Evolutionary conservation across 179 eudicot species (phyloP).

Genomic region (Heliamphora pulchella): DNA sequence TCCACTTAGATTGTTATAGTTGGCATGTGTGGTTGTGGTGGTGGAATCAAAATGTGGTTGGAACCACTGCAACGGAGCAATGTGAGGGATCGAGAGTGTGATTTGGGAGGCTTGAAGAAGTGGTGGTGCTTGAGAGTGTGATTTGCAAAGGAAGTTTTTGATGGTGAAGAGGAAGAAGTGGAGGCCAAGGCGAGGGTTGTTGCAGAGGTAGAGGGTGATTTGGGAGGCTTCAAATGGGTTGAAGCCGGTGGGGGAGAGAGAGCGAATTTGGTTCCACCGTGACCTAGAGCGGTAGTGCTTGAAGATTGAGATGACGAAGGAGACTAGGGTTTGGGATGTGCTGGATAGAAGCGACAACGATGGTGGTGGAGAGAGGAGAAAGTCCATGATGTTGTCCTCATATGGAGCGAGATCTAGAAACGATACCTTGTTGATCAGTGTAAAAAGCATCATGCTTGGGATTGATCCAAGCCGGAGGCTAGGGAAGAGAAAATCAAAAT

Average conservation of each 20-base stretch:
- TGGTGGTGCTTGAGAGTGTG: no score
- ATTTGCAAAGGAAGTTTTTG: slow-evolving; percentile 28
- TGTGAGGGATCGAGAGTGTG: no score
- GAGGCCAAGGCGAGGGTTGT: slow-evolving; percentile 54
- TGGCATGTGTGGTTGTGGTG: no score
- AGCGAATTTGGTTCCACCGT: slow-evolving; percentile 56
- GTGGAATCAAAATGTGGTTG: no score
- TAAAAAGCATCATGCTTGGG: no score
- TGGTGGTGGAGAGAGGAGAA: slow-evolving; percentile 19
- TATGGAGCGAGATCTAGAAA: no score
- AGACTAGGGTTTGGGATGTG: slow-evolving; percentile 20
- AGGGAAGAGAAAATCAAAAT: no score
- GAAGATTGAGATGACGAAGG: slow-evolving; percentile 48
- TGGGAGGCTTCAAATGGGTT: slow-evolving; percentile 47
- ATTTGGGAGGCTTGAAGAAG: no score
- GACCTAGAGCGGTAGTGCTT: slow-evolving; percentile 65
- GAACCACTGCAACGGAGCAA: no score
- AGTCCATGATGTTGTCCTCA: background rate
- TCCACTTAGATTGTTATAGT: no score
- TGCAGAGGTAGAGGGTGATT: slow-evolving; percentile 50
- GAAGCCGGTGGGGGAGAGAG: slow-evolving; percentile 46
- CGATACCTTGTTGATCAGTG: no score
- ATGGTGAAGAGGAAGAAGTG: slow-evolving; percentile 56
- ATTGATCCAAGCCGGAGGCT: no score
- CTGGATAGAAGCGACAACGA: slow-evolving; percentile 11